Conservation (phyloP, 2,329 filamentous ascomycete genomes). For the Ambrosiella xylebori region DNA sequence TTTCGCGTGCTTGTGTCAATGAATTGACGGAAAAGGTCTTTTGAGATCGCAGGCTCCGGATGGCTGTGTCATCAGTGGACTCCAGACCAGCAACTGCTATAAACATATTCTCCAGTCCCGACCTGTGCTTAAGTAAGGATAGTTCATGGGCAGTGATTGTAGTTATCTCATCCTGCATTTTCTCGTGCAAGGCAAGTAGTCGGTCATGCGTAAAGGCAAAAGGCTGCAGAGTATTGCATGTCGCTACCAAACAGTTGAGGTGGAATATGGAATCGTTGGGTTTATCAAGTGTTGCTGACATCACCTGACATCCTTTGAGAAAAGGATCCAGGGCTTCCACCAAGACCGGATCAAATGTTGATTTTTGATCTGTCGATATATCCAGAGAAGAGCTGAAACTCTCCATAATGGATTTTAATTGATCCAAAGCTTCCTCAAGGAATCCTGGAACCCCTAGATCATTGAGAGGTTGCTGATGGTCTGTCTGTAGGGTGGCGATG, state of each 20-base stretch:
- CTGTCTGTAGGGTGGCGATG: slow-evolving; percentile 53
- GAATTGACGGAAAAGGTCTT: slow-evolving; percentile 40
- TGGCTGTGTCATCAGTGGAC: slow-evolving; percentile 29
- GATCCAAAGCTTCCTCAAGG: slow-evolving; percentile 61
- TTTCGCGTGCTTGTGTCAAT: slow-evolving; percentile 53
- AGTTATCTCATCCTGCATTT: slow-evolving; percentile 36
- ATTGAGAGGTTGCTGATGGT: slow-evolving; percentile 51
- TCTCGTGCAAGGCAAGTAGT: slow-evolving; percentile 36
- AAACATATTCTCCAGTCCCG: slow-evolving; percentile 52
- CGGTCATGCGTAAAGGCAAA: slow-evolving; percentile 48
- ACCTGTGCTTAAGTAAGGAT: slow-evolving; percentile 53
- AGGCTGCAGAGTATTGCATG: slow-evolving; percentile 34
- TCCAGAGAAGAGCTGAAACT: slow-evolving; percentile 72
- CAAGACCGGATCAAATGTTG: slow-evolving; percentile 59
- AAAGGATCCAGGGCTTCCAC: slow-evolving; percentile 75
- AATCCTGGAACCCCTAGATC: slow-evolving; percentile 68
- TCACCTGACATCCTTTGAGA: slow-evolving; percentile 53
- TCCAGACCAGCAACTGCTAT: slow-evolving; percentile 5
- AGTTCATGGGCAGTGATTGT: slow-evolving; percentile 52
- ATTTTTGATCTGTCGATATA: slow-evolving; percentile 37
- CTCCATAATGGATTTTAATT: slow-evolving; percentile 61
- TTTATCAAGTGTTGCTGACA: slow-evolving; percentile 41
- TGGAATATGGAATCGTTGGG: slow-evolving; percentile 51
- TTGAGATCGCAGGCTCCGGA: slow-evolving; percentile 27
- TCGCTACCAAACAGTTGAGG: slow-evolving; percentile 51